These are phyloP conservation scores for Phytophthora syringae DNA, from an alignment of 352 stramenopile species.

Conservation along the genomic window DNA sequence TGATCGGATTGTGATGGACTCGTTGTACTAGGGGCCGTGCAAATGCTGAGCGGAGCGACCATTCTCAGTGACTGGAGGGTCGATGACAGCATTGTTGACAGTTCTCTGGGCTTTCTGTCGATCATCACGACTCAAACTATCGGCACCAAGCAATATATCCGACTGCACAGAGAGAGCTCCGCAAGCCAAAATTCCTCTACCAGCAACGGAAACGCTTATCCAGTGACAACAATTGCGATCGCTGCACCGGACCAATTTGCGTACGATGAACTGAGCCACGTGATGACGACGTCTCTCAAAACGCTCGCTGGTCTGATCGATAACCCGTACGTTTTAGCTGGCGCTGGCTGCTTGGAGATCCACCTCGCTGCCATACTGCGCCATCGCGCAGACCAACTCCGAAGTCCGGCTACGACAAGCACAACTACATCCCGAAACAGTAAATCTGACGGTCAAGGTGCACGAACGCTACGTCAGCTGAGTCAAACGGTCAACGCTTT, in stretches of 20 bases:
- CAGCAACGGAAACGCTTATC: constrained; percentile 9
- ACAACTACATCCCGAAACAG: not conserved
- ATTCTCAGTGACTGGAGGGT: constrained; percentile 57
- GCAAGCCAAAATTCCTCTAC: not conserved
- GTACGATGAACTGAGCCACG: constrained; percentile 56
- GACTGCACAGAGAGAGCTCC: constrained; percentile 26
- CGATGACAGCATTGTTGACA: constrained; percentile 12
- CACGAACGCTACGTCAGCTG: constrained; percentile 39
- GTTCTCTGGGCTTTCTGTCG: constrained; percentile 50
- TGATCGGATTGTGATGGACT: not conserved
- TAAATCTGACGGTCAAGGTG: constrained; percentile 9
- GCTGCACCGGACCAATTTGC: constrained; percentile 40
- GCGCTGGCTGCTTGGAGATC: constrained; percentile 58
- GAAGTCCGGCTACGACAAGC: constrained; percentile 1
- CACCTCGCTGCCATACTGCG: constrained; percentile 51
- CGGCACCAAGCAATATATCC: constrained; percentile 46
- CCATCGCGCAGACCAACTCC: constrained; percentile 30
- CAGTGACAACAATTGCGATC: constrained; percentile 54
- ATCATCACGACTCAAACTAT: constrained; percentile 42
- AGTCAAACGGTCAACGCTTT: constrained; percentile 35
- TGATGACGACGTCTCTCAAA: constrained; percentile 48
- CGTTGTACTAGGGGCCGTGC: constrained; percentile 41
- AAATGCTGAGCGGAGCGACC: constrained; percentile 56
- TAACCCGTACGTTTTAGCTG: constrained; percentile 46
- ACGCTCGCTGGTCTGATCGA: constrained; percentile 46